Base-by-base conservation (phyloP, 2,329 filamentous ascomycete genomes). In the Tolypocladium endophyticum region DNA sequence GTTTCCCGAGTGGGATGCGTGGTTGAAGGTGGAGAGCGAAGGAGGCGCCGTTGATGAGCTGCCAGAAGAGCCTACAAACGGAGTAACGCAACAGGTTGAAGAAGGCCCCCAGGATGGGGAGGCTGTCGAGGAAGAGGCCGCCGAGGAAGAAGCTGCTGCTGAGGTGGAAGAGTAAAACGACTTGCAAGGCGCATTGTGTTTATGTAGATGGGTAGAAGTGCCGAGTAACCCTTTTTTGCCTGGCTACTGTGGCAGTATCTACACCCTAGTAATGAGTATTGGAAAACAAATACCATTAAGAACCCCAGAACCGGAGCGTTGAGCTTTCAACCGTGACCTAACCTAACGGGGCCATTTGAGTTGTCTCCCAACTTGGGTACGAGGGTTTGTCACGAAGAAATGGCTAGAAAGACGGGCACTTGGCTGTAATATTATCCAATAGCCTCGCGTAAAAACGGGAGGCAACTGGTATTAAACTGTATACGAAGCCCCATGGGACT, bases 1-100 rank as follows among this genome's bases (percentile, higher is more conserved):
- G 66, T 99, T 99, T 77, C 93, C 93, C 0, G 91, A 97, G 69
- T 99, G 94, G 94, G 89, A 96, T 5, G 88, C 94, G 73, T 97
- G 90, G 79, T 71, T 97, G 66, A 81, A 83, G 69, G 72, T 96
- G 63, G 94, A 97, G 77, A 83, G 81, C 61, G 87, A 92, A 67
- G 88, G 89, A 3, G 80, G 79, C 4, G 70, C 75, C 61, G 71
- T 58, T 5, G 56, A 57, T 28, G 50, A 23, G 50, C 30, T 2
- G 2, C 11, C 7, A 4, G 28, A n/a, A 35, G 65, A 61, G 23
- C 61, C 61, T 39, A 58, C 56, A 16, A 53, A 43, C 9, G 57
- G 56, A 14, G 47, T 18, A 23, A 59, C 50, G 35, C 63, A 65
- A 53, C 64, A 66, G 60, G 68, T 56, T 16, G 62, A 61, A 47